These are phyloP conservation scores for Debaryomyces subglobosus DNA, from an alignment of 1,139 yeast genomes.

Conservation along the genomic window DNA sequence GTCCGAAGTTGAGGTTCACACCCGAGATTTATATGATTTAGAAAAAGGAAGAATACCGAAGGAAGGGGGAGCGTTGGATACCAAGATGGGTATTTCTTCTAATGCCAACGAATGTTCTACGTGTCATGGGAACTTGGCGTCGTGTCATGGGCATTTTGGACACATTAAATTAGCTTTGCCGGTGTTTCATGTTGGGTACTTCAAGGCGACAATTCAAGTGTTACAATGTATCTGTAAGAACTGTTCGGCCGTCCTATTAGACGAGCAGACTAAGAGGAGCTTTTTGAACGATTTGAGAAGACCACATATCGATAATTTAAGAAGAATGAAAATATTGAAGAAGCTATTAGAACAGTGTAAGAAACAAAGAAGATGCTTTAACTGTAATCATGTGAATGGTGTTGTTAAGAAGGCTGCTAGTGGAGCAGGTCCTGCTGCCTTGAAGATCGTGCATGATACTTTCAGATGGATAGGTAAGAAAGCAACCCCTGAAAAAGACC, in stretches of 20 bases:
- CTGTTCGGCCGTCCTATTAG: constrained; percentile 79
- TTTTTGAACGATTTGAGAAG: constrained; percentile 77
- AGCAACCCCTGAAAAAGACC: constrained; percentile 77
- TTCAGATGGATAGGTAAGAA: constrained; percentile 96
- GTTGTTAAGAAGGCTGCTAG: constrained; percentile 97
- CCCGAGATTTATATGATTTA: constrained; percentile 89
- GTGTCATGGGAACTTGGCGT: constrained; percentile 88
- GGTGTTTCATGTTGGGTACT: constrained; percentile 96
- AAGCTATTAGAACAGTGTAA: constrained; percentile 89
- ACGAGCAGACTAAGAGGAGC: constrained; percentile 69
- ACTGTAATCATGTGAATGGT: constrained; percentile 89
- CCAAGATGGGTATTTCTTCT: constrained; percentile 92
- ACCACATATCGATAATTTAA: constrained; percentile 87
- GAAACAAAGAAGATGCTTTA: constrained; percentile 87
- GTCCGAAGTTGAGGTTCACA: constrained; percentile 90
- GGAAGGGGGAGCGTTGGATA: constrained; percentile 84
- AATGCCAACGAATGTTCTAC: constrained; percentile 84
- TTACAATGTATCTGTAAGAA: constrained; percentile 90
- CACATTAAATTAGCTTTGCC: constrained; percentile 92
- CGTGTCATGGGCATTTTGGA: constrained; percentile 99
- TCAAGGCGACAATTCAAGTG: constrained; percentile 87
- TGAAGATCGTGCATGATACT: constrained; percentile 93
- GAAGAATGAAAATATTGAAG: constrained; percentile 88
- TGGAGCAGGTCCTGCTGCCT: constrained; percentile 88
- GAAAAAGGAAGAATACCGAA: constrained; percentile 82